Percentiles rank a stretch among this genome's conserved stretches.
Conservation (phyloP, 2,329 filamentous ascomycete genomes). For the Paraconiothyrium brasiliense region DNA sequence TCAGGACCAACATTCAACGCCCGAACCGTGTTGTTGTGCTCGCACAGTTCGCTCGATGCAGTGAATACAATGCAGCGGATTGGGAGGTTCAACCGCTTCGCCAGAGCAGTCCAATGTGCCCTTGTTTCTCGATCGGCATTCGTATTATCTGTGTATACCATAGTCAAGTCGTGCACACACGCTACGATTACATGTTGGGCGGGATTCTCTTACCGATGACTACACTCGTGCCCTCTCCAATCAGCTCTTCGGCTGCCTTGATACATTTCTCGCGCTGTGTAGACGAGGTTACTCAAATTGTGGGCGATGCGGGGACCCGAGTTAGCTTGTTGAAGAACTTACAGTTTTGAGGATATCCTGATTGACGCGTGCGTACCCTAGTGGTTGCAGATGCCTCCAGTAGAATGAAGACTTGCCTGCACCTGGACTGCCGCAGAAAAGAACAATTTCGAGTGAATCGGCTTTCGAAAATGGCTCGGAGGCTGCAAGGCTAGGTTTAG, state of each 20-base stretch:
- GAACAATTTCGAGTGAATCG: conserved; percentile 75
- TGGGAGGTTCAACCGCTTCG: conserved; percentile 73
- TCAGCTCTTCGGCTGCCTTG: conserved; percentile 72
- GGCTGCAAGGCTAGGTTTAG: conserved; percentile 36
- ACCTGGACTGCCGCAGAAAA: conserved; percentile 89
- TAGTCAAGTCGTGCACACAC: conserved; percentile 23
- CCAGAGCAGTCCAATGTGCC: conserved; percentile 79
- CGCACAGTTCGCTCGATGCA: conserved; percentile 72
- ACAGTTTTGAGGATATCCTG: conserved; percentile 86
- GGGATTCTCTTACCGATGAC: conserved; percentile 72
- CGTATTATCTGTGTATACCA: conserved; percentile 78
- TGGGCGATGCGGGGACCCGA: conserved; percentile 29
- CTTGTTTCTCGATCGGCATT: conserved; percentile 84
- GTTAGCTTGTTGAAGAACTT: conserved; percentile 39
- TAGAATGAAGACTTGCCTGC: conserved; percentile 94
- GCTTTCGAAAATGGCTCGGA: conserved; percentile 63
- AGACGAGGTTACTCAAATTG: conserved; percentile 43
- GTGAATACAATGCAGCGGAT: conserved; percentile 90
- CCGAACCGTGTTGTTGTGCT: conserved; percentile 89
- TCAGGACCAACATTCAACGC: conserved; percentile 62
- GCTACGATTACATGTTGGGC: conserved; percentile 24
- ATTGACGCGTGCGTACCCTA: conserved; percentile 86
- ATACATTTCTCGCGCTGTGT: conserved; percentile 70
- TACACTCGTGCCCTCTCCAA: conserved; percentile 73
- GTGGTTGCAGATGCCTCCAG: conserved; percentile 77